Conservation (phyloP, 1,284 basidiomycete species). For the Entoloma clypeatum region DNA sequence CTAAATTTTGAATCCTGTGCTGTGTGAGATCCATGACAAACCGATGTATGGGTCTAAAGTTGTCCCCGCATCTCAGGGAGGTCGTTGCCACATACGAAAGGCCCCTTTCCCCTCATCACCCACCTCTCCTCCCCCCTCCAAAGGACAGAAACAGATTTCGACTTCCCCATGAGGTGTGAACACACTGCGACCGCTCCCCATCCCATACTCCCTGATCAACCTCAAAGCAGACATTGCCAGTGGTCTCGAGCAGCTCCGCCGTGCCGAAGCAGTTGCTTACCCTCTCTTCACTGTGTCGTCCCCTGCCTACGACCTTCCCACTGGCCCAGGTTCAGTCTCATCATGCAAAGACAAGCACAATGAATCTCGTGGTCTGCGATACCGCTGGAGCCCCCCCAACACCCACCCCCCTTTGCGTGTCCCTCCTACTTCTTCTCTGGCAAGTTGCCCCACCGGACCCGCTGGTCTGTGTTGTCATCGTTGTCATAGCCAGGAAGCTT, state of each 20-base stretch:
- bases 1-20: too few relatives aligned
- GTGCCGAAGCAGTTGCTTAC: too few relatives aligned
- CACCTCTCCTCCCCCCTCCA: constrained; percentile 9
- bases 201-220: constrained; percentile 37
- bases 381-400: constrained; percentile 63
- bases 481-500: too few relatives aligned
- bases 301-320: constrained; percentile 14
- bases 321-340: constrained; percentile 8
- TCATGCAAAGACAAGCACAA: constrained; percentile 11
- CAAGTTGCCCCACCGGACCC: constrained; percentile 22
- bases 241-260: constrained; percentile 29
- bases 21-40: too few relatives aligned
- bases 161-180: constrained; percentile 30
- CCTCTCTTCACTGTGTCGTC: too few relatives aligned
- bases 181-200: constrained; percentile 34
- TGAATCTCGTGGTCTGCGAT: constrained; percentile 41
- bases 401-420: constrained; percentile 33
- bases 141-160: constrained; percentile 23
- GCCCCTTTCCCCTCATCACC: constrained; percentile 20
- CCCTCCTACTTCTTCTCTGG: constrained; percentile 43
- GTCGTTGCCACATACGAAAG: too few relatives aligned
- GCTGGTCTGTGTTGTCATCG: constrained; percentile 7
- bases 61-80: too few relatives aligned
- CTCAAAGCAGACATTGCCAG: constrained; percentile 34
- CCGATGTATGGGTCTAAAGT: too few relatives aligned